phyloP scores from a whole-genome alignment of 2,329 filamentous ascomycete genomes.

The Lecanicillium sp. region DNA sequence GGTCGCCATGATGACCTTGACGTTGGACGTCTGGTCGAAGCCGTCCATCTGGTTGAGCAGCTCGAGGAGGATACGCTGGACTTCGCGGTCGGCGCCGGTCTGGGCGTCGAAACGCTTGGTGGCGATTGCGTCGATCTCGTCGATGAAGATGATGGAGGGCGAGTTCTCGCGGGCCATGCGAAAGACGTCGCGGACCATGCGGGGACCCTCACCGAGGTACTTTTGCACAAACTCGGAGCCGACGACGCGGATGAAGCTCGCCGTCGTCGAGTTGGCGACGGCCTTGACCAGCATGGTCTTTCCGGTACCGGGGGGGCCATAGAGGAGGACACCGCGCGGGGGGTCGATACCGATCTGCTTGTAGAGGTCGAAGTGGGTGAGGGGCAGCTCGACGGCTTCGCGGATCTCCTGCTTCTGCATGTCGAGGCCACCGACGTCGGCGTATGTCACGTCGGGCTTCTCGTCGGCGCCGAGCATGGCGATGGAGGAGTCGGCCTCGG shows the following conservation, averaged over 20 bases:
- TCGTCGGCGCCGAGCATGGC: constrained; percentile 95
- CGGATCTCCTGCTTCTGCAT: constrained; percentile 99
- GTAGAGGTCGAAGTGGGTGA: constrained; percentile 98
- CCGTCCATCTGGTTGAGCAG: constrained; percentile 99
- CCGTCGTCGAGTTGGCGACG: constrained; percentile 95
- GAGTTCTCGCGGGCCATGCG: constrained; percentile 98
- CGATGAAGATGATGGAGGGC: constrained; percentile 98
- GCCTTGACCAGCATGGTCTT: constrained; percentile 99
- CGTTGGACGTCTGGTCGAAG: constrained; percentile 97
- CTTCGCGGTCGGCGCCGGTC: constrained; percentile 94
- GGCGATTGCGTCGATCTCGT: constrained; percentile 97
- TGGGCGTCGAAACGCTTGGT: constrained; percentile 99
- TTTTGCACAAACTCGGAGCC: constrained; percentile 99
- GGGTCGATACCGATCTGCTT: constrained; percentile 99
- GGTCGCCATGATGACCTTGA: constrained; percentile 99
- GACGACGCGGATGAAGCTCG: constrained; percentile 96
- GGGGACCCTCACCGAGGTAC: constrained; percentile 93
- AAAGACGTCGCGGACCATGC: constrained; percentile 99
- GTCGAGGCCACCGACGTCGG: constrained; percentile 92
- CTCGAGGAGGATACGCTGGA: constrained; percentile 96
- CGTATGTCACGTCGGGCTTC: constrained; percentile 97
- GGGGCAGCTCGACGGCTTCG: constrained; percentile 91
- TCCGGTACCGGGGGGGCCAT: constrained; percentile 90
- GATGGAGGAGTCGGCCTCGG: constrained; percentile 96
- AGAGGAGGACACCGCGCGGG: constrained; percentile 89